These are phyloP conservation scores for Penicillium sp. DNA, from an alignment of 2,329 filamentous ascomycete genomes.

Conservation along the genomic window DNA sequence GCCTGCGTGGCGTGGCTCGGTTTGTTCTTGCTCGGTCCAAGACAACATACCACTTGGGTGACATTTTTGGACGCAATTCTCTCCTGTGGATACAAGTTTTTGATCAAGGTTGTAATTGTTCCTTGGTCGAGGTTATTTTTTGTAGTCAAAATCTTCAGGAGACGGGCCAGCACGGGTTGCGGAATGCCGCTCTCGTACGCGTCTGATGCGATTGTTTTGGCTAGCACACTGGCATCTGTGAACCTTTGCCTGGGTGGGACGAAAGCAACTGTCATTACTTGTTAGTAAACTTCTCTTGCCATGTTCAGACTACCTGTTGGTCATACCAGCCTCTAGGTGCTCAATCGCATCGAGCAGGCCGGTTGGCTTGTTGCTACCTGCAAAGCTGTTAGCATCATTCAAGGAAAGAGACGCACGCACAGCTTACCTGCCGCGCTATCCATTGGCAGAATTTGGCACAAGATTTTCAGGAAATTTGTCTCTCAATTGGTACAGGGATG, in stretches of 20 bases:
- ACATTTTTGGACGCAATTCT: constrained; percentile 59
- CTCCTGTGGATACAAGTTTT: constrained; percentile 70
- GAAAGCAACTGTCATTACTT: constrained; percentile 30
- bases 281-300: background rate
- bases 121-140: constrained; percentile 72
- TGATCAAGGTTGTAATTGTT: constrained; percentile 64
- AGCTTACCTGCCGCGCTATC: constrained; percentile 7
- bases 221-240: constrained; percentile 58
- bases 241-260: constrained; percentile 63
- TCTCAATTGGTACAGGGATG: background rate
- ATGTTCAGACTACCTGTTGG: background rate
- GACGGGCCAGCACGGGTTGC: constrained; percentile 55
- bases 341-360: constrained; percentile 35
- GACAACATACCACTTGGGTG: constrained; percentile 63
- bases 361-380: constrained; percentile 16
- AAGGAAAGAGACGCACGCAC: background rate
- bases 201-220: constrained; percentile 60
- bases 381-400: constrained; percentile 2
- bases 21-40: constrained; percentile 76
- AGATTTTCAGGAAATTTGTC: background rate
- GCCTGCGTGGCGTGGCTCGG: constrained; percentile 68
- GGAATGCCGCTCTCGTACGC: constrained; percentile 67
- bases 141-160: constrained; percentile 64
- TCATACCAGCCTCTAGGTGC: constrained; percentile 38
- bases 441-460: constrained; percentile 4